Evolutionary conservation across 2,329 filamentous ascomycete genomes (phyloP).

Genomic region (Raffaelea arxii): DNA sequence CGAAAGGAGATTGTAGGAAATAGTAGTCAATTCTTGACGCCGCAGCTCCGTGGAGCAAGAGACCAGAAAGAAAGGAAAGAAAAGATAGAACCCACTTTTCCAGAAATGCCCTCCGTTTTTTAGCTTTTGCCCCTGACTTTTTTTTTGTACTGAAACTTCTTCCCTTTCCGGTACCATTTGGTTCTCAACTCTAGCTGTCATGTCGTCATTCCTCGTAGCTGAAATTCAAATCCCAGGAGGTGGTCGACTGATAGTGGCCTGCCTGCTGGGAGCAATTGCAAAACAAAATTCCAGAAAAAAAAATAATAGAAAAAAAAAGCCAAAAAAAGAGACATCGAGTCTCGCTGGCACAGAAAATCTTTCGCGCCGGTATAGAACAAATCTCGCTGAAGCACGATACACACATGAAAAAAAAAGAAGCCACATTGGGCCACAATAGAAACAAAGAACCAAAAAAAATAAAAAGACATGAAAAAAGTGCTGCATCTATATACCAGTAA

Average conservation of each 20-base stretch:
- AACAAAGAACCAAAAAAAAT: background rate
- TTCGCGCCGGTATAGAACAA: no score
- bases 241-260: no score
- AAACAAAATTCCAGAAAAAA: background rate
- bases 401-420: background rate
- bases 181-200: constrained; percentile 7
- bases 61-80: background rate
- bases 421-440: background rate
- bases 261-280: background rate
- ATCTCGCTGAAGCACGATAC: background rate
- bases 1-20: background rate
- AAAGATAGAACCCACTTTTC: background rate
- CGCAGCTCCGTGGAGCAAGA: background rate
- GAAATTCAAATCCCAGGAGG: no score
- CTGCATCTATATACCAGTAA: background rate
- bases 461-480: background rate
- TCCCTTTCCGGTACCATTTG: background rate
- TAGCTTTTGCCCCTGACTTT: background rate
- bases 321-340: background rate
- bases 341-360: background rate
- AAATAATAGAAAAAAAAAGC: constrained; percentile 1
- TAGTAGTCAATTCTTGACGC: constrained; percentile 3
- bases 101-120: background rate
- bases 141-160: background rate
- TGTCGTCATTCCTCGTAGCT: constrained; percentile 7